Base-by-base conservation (phyloP, 768 basidiomycete species). In the Termitomyces sp. region DNA sequence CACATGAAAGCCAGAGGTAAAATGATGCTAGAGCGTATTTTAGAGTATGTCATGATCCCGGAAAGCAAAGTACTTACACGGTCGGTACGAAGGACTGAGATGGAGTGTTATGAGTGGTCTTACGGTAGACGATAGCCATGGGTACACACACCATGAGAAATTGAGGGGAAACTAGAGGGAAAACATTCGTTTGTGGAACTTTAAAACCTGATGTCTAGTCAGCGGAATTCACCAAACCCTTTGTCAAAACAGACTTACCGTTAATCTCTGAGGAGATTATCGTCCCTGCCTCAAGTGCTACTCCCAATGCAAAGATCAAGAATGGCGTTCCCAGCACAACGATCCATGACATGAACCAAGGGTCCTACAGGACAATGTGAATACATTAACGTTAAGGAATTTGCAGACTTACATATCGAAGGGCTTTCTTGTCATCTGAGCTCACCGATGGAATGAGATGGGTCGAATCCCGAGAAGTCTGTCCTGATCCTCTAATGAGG, bases 1-100 rank as follows among this genome's bases (percentile, higher is more conserved):
- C 83, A 85, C 43, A 81, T 68, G 54, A 73, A 70, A 0, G 74
- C 79, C 33, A 79, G 59, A 3, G 86, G 87, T 6, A 79, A 62
- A 28, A 87, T 73, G 20, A 80, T 61, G 26, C 77, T 79, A 51
- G 30, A 61, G 5, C 33, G 24, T 9, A 14, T 55, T 52, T 24
- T 55, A n/a, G 16, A 51, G 36, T 43, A 14, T 11, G 40, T 18
- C 24, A 41, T 26, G n/a, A 11, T 35, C 43, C 16, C 18, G 8
- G 5, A 40, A 30, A 43, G n/a, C 45, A 11, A 52, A 40, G 1
- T 20, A 56, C 73, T 66, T 59, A 79, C 76, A 79, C 45, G 36
- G 78, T 79, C 0, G 86, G 85, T 62, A 88, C 71, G 66, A 87
- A 85, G 0, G 83, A 78, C 85, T 87, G 53, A 11, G 43, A 49